Conservation (phyloP, 2,329 filamentous ascomycete genomes). For the Blastomyces percursus region DNA sequence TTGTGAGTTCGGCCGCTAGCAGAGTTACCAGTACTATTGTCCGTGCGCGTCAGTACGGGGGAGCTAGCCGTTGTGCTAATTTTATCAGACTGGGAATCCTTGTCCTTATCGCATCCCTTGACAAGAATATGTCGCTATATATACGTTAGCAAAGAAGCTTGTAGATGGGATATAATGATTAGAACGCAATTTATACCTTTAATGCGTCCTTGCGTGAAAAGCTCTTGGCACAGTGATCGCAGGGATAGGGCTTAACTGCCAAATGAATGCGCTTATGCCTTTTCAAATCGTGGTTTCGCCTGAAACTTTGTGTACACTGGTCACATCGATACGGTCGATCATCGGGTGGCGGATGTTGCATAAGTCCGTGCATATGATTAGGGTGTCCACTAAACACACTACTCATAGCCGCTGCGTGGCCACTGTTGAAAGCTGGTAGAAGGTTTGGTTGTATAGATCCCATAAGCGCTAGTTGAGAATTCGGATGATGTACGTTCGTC, state of each 20-base stretch:
- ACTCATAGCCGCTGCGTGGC: conserved; percentile 45
- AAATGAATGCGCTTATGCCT: conserved; percentile 91
- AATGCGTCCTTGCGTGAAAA: conserved; percentile 94
- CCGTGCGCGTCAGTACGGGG: background rate
- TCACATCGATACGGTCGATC: conserved; percentile 95
- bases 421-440: conserved; percentile 49
- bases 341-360: conserved; percentile 46
- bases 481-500: conserved; percentile 67
- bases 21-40: background rate
- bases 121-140: conserved; percentile 50
- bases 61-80: background rate
- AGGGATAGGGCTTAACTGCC: conserved; percentile 91
- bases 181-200: conserved; percentile 54
- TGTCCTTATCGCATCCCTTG: conserved; percentile 48
- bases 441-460: conserved; percentile 48
- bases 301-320: conserved; percentile 84
- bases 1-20: background rate
- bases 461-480: conserved; percentile 60
- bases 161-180: background rate
- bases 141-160: conserved; percentile 13
- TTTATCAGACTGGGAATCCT: conserved; percentile 6
- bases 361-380: conserved; percentile 39
- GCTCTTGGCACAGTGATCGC: conserved; percentile 83
- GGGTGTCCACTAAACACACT: conserved; percentile 51
- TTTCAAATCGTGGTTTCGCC: conserved; percentile 91